These are phyloP conservation scores for Magnaporthiopsis incrustans DNA, from an alignment of 2,329 filamentous ascomycete species.

Conservation along the genomic window DNA sequence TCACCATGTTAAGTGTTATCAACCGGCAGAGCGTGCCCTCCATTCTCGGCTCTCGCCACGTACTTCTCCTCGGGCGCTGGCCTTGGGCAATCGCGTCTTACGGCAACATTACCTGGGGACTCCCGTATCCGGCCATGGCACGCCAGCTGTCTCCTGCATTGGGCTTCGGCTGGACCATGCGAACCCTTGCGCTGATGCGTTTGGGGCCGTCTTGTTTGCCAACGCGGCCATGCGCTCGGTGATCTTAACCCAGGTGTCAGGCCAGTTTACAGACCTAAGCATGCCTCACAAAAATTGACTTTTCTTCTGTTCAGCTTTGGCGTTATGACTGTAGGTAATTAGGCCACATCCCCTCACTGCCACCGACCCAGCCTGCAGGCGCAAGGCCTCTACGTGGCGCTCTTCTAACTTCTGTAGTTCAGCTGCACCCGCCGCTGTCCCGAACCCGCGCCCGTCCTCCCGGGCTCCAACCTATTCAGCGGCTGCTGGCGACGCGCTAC, in stretches of 20 bases:
- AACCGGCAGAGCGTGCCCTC: conserved; percentile 19
- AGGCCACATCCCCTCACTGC: conserved; percentile 17
- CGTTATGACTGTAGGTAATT: conserved; percentile 28
- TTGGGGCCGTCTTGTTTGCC: conserved; percentile 20
- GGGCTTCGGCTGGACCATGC: conserved; percentile 29
- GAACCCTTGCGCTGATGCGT: conserved; percentile 32
- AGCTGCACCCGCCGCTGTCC: conserved; percentile 12
- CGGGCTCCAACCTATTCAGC: conserved; percentile 40
- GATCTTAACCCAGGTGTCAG: conserved; percentile 25
- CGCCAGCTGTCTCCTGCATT: conserved; percentile 25
- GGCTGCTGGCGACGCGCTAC: conserved; percentile 36
- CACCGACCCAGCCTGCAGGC: neutral
- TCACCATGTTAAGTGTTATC: neutral
- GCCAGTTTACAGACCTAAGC: conserved; percentile 28
- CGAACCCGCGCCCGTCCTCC: conserved; percentile 42
- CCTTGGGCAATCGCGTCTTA: conserved; percentile 24
- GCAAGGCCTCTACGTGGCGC: conserved; percentile 33
- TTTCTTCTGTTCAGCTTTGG: conserved; percentile 30
- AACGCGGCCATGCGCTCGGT: conserved; percentile 26
- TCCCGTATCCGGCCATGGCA: conserved; percentile 30
- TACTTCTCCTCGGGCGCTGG: conserved; percentile 28
- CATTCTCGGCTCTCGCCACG: conserved; percentile 25
- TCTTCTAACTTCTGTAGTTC: conserved; percentile 33
- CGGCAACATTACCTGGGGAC: conserved; percentile 27
- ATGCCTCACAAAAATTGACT: conserved; percentile 31